phyloP scores from a whole-genome alignment of 345 rosid genomes.

The Syzygium aqueum region DNA sequence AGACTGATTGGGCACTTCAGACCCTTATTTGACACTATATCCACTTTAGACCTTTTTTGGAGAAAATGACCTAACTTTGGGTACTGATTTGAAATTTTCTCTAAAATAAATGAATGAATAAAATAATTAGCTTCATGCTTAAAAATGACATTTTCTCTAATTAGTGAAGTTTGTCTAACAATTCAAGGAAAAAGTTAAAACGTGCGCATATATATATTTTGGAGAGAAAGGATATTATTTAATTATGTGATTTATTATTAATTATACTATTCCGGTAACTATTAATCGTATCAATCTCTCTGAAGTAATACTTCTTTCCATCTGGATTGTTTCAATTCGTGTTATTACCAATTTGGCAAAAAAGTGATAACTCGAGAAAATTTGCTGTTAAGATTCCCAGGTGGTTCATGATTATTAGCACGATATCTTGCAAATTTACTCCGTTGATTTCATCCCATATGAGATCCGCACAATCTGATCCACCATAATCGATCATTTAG shows the following conservation, averaged over 20 bases:
- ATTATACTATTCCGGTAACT: not conserved
- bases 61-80: too few species aligned
- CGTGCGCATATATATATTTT: not conserved
- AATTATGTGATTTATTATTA: too few species aligned
- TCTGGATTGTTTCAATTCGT: not conserved
- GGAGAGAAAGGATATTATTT: not conserved
- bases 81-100: too few species aligned
- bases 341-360: not conserved
- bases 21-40: too few species aligned
- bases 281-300: not conserved
- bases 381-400: not conserved
- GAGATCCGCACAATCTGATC: not conserved
- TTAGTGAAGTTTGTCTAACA: not conserved
- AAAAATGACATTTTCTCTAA: not conserved
- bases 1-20: too few species aligned
- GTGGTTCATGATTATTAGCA: not conserved
- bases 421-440: not conserved
- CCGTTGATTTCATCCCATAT: fast-evolving
- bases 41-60: too few species aligned
- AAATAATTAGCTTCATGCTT: not conserved
- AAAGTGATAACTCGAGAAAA: not conserved
- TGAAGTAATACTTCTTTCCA: not conserved
- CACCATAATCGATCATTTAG: not conserved
- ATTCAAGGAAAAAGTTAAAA: not conserved
- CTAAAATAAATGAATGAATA: not conserved